These are phyloP conservation scores for Raffaelea arxii DNA, from an alignment of 2,329 filamentous ascomycete species.

Conservation along the genomic window DNA sequence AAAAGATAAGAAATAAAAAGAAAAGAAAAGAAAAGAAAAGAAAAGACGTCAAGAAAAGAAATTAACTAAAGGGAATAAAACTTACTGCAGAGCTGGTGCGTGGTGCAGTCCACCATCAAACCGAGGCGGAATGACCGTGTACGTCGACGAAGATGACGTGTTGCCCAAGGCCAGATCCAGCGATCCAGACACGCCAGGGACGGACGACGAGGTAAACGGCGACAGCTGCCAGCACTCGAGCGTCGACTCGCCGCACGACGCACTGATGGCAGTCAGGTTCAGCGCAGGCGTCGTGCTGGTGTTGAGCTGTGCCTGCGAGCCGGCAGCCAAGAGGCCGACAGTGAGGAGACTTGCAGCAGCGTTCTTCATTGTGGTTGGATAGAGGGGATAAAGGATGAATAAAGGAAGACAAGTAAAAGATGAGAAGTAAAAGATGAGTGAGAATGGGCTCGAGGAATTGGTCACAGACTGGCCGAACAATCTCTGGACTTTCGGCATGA, in stretches of 20 bases:
- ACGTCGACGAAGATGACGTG: slow-evolving; percentile 21
- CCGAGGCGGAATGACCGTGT: slow-evolving; percentile 23
- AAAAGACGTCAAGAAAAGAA: too few species aligned
- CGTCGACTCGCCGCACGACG: slow-evolving; percentile 25
- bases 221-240: slow-evolving; percentile 36
- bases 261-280: slow-evolving; percentile 31
- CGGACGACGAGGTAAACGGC: slow-evolving; percentile 21
- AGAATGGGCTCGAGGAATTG: too few species aligned
- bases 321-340: background rate
- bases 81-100: slow-evolving; percentile 31
- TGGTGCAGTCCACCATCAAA: slow-evolving; percentile 31
- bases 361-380: too few species aligned
- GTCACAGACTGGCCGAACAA: too few species aligned
- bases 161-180: slow-evolving; percentile 21
- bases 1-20: background rate
- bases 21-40: slow-evolving; percentile 17
- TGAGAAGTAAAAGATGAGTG: too few species aligned
- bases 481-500: too few species aligned
- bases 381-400: too few species aligned
- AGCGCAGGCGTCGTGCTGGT: slow-evolving; percentile 14
- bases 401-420: too few species aligned
- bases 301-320: background rate
- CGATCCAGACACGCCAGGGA: slow-evolving; percentile 23
- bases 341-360: background rate
- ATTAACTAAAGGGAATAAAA: too few species aligned